Evolutionary conservation across 805 yeast species (phyloP).

Genomic region (Candida saitoana): DNA sequence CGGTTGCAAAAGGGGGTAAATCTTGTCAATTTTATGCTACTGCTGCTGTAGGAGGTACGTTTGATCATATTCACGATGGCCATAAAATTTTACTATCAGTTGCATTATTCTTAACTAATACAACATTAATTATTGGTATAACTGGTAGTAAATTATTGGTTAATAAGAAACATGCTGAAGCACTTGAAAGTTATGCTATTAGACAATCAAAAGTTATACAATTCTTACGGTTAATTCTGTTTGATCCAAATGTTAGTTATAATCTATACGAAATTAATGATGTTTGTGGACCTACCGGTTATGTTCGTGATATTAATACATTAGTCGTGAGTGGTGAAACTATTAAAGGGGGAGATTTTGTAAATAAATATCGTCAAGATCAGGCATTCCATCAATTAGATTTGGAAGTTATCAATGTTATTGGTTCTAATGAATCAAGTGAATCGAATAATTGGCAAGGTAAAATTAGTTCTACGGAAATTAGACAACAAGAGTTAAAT

Average conservation of each 20-base stretch:
- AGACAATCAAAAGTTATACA: conserved; percentile 45
- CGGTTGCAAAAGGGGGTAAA: neutral
- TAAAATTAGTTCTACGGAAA: conserved; percentile 81
- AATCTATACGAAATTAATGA: conserved; percentile 69
- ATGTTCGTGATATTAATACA: conserved; percentile 66
- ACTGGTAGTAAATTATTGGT: conserved; percentile 70
- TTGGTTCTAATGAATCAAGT: conserved; percentile 53
- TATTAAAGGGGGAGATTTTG: conserved; percentile 62
- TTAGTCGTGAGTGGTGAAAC: conserved; percentile 83
- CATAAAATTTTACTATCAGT: conserved; percentile 81
- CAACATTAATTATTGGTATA: conserved; percentile 69
- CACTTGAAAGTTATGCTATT: conserved; percentile 52
- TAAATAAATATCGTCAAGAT: conserved; percentile 61
- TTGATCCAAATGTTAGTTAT: conserved; percentile 44
- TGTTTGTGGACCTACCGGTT: conserved; percentile 91
- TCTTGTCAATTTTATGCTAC: conserved; percentile 16
- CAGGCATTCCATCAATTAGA: conserved; percentile 51
- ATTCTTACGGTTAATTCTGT: conserved; percentile 41
- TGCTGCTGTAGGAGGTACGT: conserved; percentile 88
- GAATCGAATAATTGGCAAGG: conserved; percentile 50
- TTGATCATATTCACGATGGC: conserved; percentile 95
- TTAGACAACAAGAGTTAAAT: conserved; percentile 40
- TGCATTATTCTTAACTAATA: conserved; percentile 57
- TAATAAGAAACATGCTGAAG: conserved; percentile 71
- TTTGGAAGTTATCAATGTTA: conserved; percentile 39